phyloP scores from a whole-genome alignment of 1,284 basidiomycete genomes.

The Binderoboletus segoi region DNA sequence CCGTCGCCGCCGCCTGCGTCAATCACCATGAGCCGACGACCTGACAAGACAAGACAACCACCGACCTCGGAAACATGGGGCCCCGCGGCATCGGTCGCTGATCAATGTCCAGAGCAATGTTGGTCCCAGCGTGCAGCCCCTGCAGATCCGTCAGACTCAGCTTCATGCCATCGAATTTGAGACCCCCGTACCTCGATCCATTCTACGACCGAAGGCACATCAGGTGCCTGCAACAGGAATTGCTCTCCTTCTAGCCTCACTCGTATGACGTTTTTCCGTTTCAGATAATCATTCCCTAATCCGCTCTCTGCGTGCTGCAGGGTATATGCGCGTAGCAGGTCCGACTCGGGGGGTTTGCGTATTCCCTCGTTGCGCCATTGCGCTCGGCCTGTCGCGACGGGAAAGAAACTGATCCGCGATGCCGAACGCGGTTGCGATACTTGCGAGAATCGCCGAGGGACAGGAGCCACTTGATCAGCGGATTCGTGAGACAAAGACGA shows the following conservation, averaged over 20 bases:
- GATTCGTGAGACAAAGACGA: conserved; percentile 29
- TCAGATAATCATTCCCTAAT: conserved; percentile 92
- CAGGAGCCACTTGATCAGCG: conserved; percentile 13
- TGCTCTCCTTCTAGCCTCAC: conserved; percentile 94
- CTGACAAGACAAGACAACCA: conserved; percentile 8
- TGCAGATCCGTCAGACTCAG: conserved; percentile 37
- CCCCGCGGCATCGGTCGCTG: conserved; percentile 87
- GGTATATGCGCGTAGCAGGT: conserved; percentile 70
- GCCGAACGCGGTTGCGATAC: conserved; percentile 17
- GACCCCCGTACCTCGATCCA: conserved; percentile 85
- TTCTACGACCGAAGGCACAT: conserved; percentile 85
- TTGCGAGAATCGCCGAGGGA: conserved; percentile 11
- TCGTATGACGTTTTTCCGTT: conserved; percentile 94
- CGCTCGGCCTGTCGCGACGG: conserved; percentile 11
- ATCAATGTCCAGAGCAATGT: conserved; percentile 91
- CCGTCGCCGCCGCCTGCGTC: too few relatives aligned
- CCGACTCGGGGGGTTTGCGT: conserved; percentile 46
- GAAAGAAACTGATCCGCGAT: conserved; percentile 24
- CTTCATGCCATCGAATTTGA: conserved; percentile 5
- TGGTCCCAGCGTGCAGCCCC: conserved; percentile 92
- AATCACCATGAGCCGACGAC: conserved; percentile 1
- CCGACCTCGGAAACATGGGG: conserved; percentile 75
- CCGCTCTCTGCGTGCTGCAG: conserved; percentile 92
- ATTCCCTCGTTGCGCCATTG: conserved; percentile 26
- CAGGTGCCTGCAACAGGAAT: conserved; percentile 90